phyloP scores from a whole-genome alignment of 1,284 basidiomycete genomes.

The Exobasidium cylindrosporum region DNA sequence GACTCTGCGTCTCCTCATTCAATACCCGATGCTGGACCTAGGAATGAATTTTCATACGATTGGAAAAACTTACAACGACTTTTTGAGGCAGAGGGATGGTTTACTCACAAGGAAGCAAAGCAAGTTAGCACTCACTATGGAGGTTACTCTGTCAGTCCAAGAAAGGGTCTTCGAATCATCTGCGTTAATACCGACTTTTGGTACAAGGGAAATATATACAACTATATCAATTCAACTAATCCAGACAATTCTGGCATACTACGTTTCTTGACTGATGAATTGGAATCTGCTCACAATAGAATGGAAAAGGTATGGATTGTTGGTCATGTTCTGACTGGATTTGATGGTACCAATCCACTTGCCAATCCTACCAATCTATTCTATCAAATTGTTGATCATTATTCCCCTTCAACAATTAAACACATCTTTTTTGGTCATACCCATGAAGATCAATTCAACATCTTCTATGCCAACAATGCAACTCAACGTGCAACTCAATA shows the following conservation, averaged over 20 bases:
- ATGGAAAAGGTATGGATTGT: constrained; percentile 67
- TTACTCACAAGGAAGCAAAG: constrained; percentile 63
- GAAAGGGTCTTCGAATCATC: constrained; percentile 69
- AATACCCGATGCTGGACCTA: constrained; percentile 34
- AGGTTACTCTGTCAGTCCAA: constrained; percentile 69
- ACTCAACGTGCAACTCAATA: constrained; percentile 23
- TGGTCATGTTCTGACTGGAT: constrained; percentile 73
- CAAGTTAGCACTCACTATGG: constrained; percentile 70
- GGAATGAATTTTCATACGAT: constrained; percentile 46
- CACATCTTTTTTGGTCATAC: constrained; percentile 79
- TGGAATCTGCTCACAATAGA: constrained; percentile 59
- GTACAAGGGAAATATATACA: constrained; percentile 63
- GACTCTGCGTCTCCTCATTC: constrained; percentile 36
- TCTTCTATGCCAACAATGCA: constrained; percentile 76
- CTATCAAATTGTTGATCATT: constrained; percentile 69
- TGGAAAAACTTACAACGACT: constrained; percentile 44
- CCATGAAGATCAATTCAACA: constrained; percentile 75
- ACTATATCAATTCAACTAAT: constrained; percentile 71
- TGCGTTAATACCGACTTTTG: constrained; percentile 69
- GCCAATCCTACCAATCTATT: constrained; percentile 43
- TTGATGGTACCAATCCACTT: constrained; percentile 66
- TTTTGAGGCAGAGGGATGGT: constrained; percentile 63
- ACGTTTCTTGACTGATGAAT: constrained; percentile 73
- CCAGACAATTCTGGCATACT: constrained; percentile 73
- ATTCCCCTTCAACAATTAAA: constrained; percentile 72